A percentile compares a stretch with the other conserved stretches of the same genome.
phyloP scores from a whole-genome alignment of 306 rosid species.

The Pachyrhizus erosus region DNA sequence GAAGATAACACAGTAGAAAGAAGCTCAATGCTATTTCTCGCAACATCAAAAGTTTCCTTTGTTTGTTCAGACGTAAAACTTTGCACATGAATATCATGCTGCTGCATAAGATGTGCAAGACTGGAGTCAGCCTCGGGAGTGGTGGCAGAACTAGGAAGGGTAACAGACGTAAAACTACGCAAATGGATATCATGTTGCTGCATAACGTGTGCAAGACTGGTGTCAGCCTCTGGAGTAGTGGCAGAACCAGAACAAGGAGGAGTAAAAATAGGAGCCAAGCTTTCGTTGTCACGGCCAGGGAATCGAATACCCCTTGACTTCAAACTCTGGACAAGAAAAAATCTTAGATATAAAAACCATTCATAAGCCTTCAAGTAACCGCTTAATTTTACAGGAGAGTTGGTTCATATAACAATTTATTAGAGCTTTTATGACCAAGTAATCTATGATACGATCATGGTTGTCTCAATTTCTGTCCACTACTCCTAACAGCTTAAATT shows the following conservation, averaged over 20 bases:
- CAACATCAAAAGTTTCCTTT: constrained; percentile 84
- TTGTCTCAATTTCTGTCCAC: not conserved
- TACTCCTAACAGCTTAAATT: not conserved
- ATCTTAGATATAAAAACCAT: not conserved
- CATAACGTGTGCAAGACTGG: constrained; percentile 47
- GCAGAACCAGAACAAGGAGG: constrained; percentile 67
- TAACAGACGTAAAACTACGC: constrained; percentile 53
- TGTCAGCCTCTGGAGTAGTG: constrained; percentile 49
- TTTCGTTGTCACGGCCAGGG: constrained; percentile 87
- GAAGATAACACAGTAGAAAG: constrained; percentile 76
- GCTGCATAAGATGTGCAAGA: constrained; percentile 51
- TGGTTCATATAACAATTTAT: not conserved
- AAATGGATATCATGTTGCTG: constrained; percentile 51
- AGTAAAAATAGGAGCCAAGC: constrained; percentile 76
- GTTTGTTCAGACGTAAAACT: constrained; percentile 66
- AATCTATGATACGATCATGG: not conserved
- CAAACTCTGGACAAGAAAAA: constrained; percentile 67
- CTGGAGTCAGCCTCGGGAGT: constrained; percentile 49
- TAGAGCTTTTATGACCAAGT: not conserved
- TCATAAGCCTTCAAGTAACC: not conserved
- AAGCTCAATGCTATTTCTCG: constrained; percentile 83
- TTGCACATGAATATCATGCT: constrained; percentile 47
- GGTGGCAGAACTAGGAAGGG: not conserved
- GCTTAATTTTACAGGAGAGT: not conserved
- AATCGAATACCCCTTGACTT: constrained; percentile 83